These are phyloP conservation scores for Rhizopus arrhizus DNA, from an alignment of 371 early-diverging fungal genomes.

Conservation along the genomic window DNA sequence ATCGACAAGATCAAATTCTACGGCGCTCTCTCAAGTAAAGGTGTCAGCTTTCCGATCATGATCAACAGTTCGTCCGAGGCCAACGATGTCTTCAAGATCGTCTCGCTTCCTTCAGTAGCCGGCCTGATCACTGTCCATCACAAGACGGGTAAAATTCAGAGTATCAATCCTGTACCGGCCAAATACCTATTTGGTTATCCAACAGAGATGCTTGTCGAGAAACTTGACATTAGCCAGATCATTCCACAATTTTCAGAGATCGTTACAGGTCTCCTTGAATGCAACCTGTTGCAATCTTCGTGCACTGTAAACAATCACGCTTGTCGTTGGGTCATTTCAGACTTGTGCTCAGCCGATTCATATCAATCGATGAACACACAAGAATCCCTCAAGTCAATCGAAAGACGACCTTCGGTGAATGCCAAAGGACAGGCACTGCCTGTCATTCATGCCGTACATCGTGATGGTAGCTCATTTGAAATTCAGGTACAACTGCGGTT, in stretches of 20 bases:
- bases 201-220: slow-evolving; percentile 50
- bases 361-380: slow-evolving; percentile 10
- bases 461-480: slow-evolving; percentile 64
- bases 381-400: slow-evolving; percentile 18
- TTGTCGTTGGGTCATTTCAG: slow-evolving; percentile 40
- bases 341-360: slow-evolving; percentile 9
- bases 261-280: slow-evolving; percentile 20
- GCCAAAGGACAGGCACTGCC: slow-evolving; percentile 34
- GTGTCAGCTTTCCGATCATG: slow-evolving; percentile 64
- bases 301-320: slow-evolving; percentile 33
- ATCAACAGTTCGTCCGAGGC: slow-evolving; percentile 15
- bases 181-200: slow-evolving; percentile 73
- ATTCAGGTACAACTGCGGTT: slow-evolving; percentile 66
- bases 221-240: slow-evolving; percentile 53
- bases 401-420: slow-evolving; percentile 18
- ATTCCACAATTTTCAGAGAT: slow-evolving; percentile 61
- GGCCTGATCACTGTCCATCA: slow-evolving; percentile 64
- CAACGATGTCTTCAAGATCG: slow-evolving; percentile 45
- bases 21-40: slow-evolving; percentile 58
- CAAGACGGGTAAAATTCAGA: slow-evolving; percentile 58
- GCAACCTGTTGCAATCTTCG: slow-evolving; percentile 21
- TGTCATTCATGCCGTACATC: slow-evolving; percentile 63
- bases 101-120: slow-evolving; percentile 68
- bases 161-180: slow-evolving; percentile 68
- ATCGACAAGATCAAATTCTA: slow-evolving; percentile 63